Evolutionary conservation across 2,329 filamentous ascomycete species (phyloP).

Genomic region (Emmonsiellopsis sp.): DNA sequence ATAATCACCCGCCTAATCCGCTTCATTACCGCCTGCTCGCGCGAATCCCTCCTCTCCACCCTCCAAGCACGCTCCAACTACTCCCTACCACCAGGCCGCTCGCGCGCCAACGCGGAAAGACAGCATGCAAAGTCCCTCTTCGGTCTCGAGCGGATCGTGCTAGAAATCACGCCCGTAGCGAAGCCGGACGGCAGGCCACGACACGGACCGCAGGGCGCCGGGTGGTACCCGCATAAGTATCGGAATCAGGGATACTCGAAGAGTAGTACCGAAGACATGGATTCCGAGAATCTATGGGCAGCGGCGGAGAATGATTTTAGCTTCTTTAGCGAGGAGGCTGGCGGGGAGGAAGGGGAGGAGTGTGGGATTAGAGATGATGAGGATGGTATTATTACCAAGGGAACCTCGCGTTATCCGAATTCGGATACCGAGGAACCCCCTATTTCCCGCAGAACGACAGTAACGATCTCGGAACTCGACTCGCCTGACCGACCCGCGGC

Average conservation of each 20-base stretch:
- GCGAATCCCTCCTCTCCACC: conserved; percentile 44
- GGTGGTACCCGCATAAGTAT: conserved; percentile 35
- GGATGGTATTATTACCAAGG: background rate
- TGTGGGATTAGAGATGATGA: conserved; percentile 38
- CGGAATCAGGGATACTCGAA: conserved; percentile 35
- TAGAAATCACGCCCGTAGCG: conserved; percentile 41
- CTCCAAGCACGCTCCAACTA: conserved; percentile 48
- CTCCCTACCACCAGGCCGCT: conserved; percentile 47
- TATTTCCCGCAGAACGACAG: too few species aligned
- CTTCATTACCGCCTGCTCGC: conserved; percentile 49
- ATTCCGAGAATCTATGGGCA: conserved; percentile 51
- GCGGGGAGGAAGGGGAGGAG: conserved; percentile 22
- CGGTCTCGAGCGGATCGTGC: conserved; percentile 44
- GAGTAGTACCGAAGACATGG: conserved; percentile 50
- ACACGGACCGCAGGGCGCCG: conserved; percentile 9
- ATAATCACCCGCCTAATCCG: conserved; percentile 38
- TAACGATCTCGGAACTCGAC: too few species aligned
- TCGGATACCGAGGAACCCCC: too few species aligned
- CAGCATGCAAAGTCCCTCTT: conserved; percentile 44
- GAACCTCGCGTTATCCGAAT: too few species aligned
- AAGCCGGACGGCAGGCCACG: conserved; percentile 3
- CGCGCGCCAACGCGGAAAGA: conserved; percentile 38
- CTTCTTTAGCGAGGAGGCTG: conserved; percentile 46
- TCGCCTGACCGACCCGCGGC: too few species aligned
- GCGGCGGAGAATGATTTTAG: conserved; percentile 52